A percentile compares a stretch with the other conserved stretches of the same genome.
Evolutionary conservation across 2,329 filamentous ascomycete genomes (phyloP).

Genomic region (Elsinoe ampelina): DNA sequence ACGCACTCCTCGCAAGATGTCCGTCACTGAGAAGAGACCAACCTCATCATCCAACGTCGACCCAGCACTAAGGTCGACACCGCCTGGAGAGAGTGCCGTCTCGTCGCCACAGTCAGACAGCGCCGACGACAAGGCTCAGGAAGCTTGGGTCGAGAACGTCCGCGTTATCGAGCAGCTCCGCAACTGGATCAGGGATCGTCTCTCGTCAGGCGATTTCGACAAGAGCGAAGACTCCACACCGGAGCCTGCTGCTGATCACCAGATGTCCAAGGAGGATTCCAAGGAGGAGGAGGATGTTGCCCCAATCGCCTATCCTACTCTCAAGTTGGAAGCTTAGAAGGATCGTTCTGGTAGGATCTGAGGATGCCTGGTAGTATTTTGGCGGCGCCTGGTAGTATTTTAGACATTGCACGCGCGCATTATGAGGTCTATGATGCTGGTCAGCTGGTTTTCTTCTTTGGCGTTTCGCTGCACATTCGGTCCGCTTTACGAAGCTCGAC

Average conservation of each 20-base stretch:
- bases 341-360: not conserved
- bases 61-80: slow-evolving; percentile 26
- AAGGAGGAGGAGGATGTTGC: slow-evolving; percentile 7
- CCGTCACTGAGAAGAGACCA: slow-evolving; percentile 18
- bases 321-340: slow-evolving; percentile 11
- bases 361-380: not conserved
- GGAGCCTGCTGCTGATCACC: slow-evolving; percentile 15
- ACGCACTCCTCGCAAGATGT: slow-evolving; percentile 29
- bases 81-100: slow-evolving; percentile 20
- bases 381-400: not conserved
- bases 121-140: slow-evolving; percentile 39
- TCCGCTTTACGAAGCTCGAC: slow-evolving; percentile 4
- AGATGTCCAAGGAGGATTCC: slow-evolving; percentile 11
- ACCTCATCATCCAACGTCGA: slow-evolving; percentile 25
- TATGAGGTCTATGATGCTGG: slow-evolving; percentile 3
- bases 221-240: slow-evolving; percentile 24
- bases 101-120: slow-evolving; percentile 19
- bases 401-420: not conserved
- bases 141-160: slow-evolving; percentile 54
- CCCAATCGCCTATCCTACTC: slow-evolving; percentile 11
- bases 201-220: slow-evolving; percentile 45
- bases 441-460: not conserved
- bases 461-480: not conserved
- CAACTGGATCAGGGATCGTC: slow-evolving; percentile 46
- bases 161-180: slow-evolving; percentile 54